A percentile compares a stretch with the other conserved stretches of the same genome.
phyloP scores from a whole-genome alignment of 2,329 filamentous ascomycete genomes.

The Fusarium hainanense region DNA sequence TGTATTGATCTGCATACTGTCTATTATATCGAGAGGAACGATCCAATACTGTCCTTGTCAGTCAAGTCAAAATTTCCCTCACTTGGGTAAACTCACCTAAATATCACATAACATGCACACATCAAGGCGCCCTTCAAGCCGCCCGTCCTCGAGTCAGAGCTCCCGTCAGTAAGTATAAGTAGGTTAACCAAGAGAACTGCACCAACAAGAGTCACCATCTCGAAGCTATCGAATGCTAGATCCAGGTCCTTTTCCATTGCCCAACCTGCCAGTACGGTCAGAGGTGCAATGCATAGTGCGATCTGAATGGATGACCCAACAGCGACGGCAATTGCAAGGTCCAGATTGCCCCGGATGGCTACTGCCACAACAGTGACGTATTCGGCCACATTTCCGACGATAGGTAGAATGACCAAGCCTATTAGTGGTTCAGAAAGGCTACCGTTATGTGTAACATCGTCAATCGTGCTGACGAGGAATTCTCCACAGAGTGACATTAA shows the following conservation, averaged over 20 bases:
- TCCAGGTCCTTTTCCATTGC: slow-evolving; percentile 64
- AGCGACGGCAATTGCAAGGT: slow-evolving; percentile 69
- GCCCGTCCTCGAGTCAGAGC: slow-evolving; percentile 68
- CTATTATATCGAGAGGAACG: too few species aligned
- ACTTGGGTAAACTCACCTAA: too few species aligned
- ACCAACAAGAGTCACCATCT: slow-evolving; percentile 77
- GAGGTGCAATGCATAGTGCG: slow-evolving; percentile 68
- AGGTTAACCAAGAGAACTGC: slow-evolving; percentile 79
- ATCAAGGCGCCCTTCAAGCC: slow-evolving; percentile 65
- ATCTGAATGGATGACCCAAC: slow-evolving; percentile 71
- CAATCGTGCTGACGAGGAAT: slow-evolving; percentile 69
- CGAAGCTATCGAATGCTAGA: slow-evolving; percentile 80
- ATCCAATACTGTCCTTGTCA: not conserved
- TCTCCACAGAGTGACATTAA: slow-evolving; percentile 70
- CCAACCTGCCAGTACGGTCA: slow-evolving; percentile 72
- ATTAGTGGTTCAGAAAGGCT: slow-evolving; percentile 68
- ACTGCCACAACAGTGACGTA: slow-evolving; percentile 70
- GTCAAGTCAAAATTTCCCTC: too few species aligned
- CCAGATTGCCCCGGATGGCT: slow-evolving; percentile 69
- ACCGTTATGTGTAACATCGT: slow-evolving; percentile 60
- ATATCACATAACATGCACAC: slow-evolving; percentile 65
- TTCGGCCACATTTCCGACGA: slow-evolving; percentile 71
- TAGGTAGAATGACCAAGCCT: slow-evolving; percentile 70
- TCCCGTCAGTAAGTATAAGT: slow-evolving; percentile 76
- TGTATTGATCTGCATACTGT: too few species aligned